These are phyloP conservation scores for Cucurbita pepo DNA, from an alignment of 306 rosid species.

Conservation along the genomic window DNA sequence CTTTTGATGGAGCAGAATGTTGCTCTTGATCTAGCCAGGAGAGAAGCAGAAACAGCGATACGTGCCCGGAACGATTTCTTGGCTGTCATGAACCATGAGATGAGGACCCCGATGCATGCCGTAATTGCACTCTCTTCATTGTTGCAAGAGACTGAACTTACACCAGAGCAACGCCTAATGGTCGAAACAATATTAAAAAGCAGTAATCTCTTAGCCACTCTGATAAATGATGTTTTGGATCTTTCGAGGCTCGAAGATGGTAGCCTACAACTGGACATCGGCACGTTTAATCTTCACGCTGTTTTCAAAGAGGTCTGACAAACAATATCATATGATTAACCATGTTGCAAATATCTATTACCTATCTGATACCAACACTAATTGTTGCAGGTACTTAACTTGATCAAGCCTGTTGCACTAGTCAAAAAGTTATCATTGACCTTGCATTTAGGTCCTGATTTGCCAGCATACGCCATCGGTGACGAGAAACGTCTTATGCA, in stretches of 20 bases:
- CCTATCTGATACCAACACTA: constrained; percentile 11
- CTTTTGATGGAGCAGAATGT: constrained; percentile 85
- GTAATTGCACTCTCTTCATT: constrained; percentile 90
- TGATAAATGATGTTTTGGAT: constrained; percentile 86
- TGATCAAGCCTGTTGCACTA: constrained; percentile 77
- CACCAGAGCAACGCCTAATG: constrained; percentile 93
- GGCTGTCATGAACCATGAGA: constrained; percentile 98
- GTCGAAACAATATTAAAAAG: constrained; percentile 84
- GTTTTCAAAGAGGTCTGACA: constrained; percentile 62
- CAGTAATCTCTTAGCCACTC: constrained; percentile 82
- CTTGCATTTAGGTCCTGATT: constrained; percentile 49
- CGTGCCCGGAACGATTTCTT: constrained; percentile 95
- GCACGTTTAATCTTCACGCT: constrained; percentile 64
- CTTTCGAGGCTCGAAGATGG: constrained; percentile 98
- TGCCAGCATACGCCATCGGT: constrained; percentile 60
- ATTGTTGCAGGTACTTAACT: constrained; percentile 61
- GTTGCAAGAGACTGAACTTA: constrained; percentile 82
- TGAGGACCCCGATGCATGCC: constrained; percentile 99
- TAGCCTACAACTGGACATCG: constrained; percentile 69
- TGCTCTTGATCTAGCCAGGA: constrained; percentile 90
- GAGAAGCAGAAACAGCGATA: constrained; percentile 99
- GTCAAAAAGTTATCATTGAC: constrained; percentile 59
- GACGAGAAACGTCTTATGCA: constrained; percentile 91
- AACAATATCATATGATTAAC: background rate
- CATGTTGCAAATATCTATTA: background rate